phyloP scores from a whole-genome alignment of 208 protist species.

The Leishmania aethiopica region DNA sequence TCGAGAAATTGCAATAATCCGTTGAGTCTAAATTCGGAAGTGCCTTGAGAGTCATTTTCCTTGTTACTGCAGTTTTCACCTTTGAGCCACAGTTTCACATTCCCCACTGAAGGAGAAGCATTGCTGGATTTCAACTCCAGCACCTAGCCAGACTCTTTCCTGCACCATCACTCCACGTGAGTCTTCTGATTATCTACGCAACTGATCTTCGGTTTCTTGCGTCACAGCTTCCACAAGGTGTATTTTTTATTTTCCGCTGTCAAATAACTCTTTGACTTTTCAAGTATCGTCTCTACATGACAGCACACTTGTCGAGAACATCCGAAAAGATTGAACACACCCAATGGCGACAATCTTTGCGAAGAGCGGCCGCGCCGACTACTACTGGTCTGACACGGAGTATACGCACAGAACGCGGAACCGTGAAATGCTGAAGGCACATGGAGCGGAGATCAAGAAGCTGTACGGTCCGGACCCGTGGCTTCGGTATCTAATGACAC shows the following conservation, averaged over 20 bases:
- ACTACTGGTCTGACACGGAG: conserved; percentile 75
- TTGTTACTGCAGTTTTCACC: not conserved
- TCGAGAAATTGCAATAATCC: no score
- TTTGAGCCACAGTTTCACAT: not conserved
- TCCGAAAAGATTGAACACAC: not conserved
- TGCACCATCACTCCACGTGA: not conserved
- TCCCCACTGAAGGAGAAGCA: not conserved
- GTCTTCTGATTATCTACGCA: not conserved
- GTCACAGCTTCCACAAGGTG: not conserved
- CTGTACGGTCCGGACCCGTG: conserved; percentile 71
- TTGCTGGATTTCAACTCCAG: not conserved
- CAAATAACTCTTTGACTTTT: no score
- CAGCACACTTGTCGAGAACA: not conserved
- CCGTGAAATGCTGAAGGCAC: conserved; percentile 76
- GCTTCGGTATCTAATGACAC: conserved; percentile 48
- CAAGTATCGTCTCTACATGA: not conserved
- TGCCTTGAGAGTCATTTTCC: not conserved
- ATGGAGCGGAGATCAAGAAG: conserved; percentile 81
- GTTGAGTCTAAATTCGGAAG: not conserved
- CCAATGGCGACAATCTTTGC: conserved; percentile 28
- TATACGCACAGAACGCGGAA: conserved; percentile 71
- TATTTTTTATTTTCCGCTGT: not conserved
- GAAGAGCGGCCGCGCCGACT: conserved; percentile 50
- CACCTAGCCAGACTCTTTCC: not conserved
- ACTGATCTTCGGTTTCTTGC: not conserved